Conservation (phyloP, 2,329 filamentous ascomycete species). For the Blumeria graminis region DNA sequence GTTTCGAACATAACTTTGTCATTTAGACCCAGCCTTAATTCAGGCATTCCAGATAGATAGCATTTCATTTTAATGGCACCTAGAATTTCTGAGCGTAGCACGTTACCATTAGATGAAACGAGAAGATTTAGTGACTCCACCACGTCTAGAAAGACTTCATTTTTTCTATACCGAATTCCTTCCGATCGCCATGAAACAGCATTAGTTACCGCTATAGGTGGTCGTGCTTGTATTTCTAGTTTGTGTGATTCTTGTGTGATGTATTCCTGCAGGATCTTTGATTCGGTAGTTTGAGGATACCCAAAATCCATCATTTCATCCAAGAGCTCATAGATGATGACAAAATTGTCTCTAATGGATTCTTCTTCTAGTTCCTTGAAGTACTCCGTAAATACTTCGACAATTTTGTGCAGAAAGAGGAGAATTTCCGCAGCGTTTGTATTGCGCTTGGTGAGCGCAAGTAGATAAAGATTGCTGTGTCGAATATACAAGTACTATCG, state of each 20-base stretch:
- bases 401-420: slow-evolving; percentile 90
- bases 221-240: slow-evolving; percentile 83
- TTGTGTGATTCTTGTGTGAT: slow-evolving; percentile 99
- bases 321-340: slow-evolving; percentile 93
- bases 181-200: slow-evolving; percentile 95
- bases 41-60: slow-evolving; percentile 94
- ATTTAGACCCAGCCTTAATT: slow-evolving; percentile 79
- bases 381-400: slow-evolving; percentile 98
- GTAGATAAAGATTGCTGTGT: slow-evolving; percentile 96
- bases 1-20: slow-evolving; percentile 99
- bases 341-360: slow-evolving; percentile 96
- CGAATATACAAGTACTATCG: slow-evolving; percentile 88
- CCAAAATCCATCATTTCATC: slow-evolving; percentile 99
- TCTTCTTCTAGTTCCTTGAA: slow-evolving; percentile 98
- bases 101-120: slow-evolving; percentile 82
- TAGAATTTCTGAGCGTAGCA: slow-evolving; percentile 84
- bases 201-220: slow-evolving; percentile 94
- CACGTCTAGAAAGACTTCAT: slow-evolving; percentile 96
- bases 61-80: slow-evolving; percentile 99
- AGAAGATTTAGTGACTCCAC: slow-evolving; percentile 91
- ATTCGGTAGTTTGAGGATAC: slow-evolving; percentile 94
- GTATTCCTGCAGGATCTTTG: slow-evolving; percentile 96
- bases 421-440: slow-evolving; percentile 97
- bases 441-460: slow-evolving; percentile 94
- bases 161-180: slow-evolving; percentile 95